phyloP scores from a whole-genome alignment of 345 rosid species.

The Brassica cretica region DNA sequence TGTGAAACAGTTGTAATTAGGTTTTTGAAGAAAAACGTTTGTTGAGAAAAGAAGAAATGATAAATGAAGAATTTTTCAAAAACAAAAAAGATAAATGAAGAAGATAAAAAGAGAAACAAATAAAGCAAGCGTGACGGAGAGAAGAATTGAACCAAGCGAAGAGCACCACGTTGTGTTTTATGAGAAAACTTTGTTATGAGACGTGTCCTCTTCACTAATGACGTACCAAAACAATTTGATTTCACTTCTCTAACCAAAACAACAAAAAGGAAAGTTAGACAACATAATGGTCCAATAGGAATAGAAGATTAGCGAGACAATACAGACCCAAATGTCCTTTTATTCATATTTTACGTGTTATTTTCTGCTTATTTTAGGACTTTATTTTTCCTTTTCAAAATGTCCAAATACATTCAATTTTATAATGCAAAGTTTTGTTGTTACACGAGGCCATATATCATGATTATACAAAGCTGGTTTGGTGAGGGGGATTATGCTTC shows the following conservation, averaged over 20 bases:
- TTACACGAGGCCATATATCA: slow-evolving; percentile 27
- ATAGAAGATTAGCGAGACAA: slow-evolving; percentile 28
- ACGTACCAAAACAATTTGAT: slow-evolving; percentile 35
- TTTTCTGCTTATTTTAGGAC: not conserved
- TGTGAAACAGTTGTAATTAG: not conserved
- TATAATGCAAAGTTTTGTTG: slow-evolving; percentile 22
- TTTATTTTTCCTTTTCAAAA: not conserved
- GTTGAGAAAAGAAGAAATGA: not conserved
- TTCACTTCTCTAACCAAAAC: slow-evolving; percentile 31
- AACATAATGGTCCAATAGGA: slow-evolving; percentile 41
- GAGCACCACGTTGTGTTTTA: slow-evolving; percentile 30
- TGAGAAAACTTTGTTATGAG: slow-evolving; percentile 24
- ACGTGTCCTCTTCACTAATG: slow-evolving; percentile 44
- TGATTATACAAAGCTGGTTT: slow-evolving; percentile 31
- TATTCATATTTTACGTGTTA: slow-evolving; percentile 34
- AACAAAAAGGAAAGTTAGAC: not conserved
- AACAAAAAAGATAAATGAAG: not conserved
- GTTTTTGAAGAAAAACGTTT: not conserved
- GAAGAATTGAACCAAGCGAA: slow-evolving; percentile 5
- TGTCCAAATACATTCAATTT: slow-evolving; percentile 22
- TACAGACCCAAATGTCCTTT: slow-evolving; percentile 22
- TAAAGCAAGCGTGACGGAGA: slow-evolving; percentile 32
- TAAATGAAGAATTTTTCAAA: not conserved
- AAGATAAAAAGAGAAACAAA: not conserved
- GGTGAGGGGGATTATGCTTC: slow-evolving; percentile 23